A percentile compares a stretch with the other conserved stretches of the same genome.
Evolutionary conservation across 306 rosid species (phyloP).

Genomic region (Dalbergia cochinchinensis): DNA sequence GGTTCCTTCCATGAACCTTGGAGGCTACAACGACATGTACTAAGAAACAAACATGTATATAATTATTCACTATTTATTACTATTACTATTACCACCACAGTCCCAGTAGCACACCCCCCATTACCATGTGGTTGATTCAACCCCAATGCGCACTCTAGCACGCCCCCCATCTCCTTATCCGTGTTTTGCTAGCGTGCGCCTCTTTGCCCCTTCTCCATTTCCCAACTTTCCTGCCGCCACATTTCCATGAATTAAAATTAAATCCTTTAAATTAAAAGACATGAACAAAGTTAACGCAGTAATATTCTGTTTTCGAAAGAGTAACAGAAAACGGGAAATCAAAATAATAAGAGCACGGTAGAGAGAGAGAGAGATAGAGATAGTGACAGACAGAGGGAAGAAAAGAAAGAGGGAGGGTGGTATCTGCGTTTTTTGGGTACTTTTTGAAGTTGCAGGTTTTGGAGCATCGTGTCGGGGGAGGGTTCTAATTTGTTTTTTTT

Average conservation of each 20-base stretch:
- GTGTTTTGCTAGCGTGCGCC: slow-evolving; percentile 51
- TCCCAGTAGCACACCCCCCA: too few species aligned
- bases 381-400: slow-evolving; percentile 42
- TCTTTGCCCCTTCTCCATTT: not conserved
- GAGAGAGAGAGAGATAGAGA: slow-evolving; percentile 28
- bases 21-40: slow-evolving; percentile 17
- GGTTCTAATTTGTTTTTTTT: slow-evolving; percentile 42
- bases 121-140: not conserved
- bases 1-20: slow-evolving; percentile 47
- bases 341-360: not conserved
- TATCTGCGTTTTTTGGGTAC: slow-evolving; percentile 52
- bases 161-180: not conserved
- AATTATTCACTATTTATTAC: not conserved
- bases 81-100: too few species aligned
- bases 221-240: not conserved
- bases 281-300: not conserved
- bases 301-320: slow-evolving; percentile 13
- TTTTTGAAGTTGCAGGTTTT: slow-evolving; percentile 80
- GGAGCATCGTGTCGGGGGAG: slow-evolving; percentile 89
- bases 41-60: not conserved
- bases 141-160: slow-evolving; percentile 33
- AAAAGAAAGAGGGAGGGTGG: slow-evolving; percentile 13
- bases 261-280: not conserved
- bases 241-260: not conserved
- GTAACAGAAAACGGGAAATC: slow-evolving; percentile 46